Percentiles rank a stretch among this genome's conserved stretches.
phyloP scores from a whole-genome alignment of 805 yeast genomes.

The Pichia deserticola region DNA sequence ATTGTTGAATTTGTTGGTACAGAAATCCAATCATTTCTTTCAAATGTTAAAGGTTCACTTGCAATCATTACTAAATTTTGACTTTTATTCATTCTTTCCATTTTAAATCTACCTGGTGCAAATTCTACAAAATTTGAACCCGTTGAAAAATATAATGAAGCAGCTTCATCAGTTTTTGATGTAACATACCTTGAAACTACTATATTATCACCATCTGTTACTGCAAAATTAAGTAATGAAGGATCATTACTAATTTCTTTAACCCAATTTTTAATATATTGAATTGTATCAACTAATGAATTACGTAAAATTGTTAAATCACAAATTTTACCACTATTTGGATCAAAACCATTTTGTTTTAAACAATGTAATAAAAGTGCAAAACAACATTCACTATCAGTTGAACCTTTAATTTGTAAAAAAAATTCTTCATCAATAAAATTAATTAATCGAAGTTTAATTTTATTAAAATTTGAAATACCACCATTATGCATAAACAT shows the following conservation, averaged over 20 bases:
- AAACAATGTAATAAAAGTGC: constrained; percentile 79
- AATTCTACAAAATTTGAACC: constrained; percentile 89
- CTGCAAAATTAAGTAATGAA: constrained; percentile 84
- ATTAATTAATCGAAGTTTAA: constrained; percentile 65
- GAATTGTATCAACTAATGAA: constrained; percentile 70
- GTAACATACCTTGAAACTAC: constrained; percentile 86
- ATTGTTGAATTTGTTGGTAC: constrained; percentile 88
- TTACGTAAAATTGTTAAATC: constrained; percentile 50
- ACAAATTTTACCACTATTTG: constrained; percentile 29
- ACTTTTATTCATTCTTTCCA: constrained; percentile 89
- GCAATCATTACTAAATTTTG: constrained; percentile 94
- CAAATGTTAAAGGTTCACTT: constrained; percentile 93
- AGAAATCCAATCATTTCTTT: constrained; percentile 95
- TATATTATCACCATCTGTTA: constrained; percentile 84
- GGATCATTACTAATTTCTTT: constrained; percentile 59
- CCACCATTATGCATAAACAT: constrained; percentile 99
- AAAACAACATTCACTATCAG: constrained; percentile 94
- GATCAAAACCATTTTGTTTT: constrained; percentile 68
- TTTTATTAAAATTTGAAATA: constrained; percentile 59
- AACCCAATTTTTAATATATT: constrained; percentile 73
- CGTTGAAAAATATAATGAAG: constrained; percentile 88
- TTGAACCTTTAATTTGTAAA: constrained; percentile 78
- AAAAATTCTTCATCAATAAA: constrained; percentile 78
- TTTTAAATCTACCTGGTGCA: constrained; percentile 83
- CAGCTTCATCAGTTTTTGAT: constrained; percentile 89